Evolutionary conservation across 2,329 filamentous ascomycete genomes (phyloP).

Genomic region (Pseudocercospora fuligena): DNA sequence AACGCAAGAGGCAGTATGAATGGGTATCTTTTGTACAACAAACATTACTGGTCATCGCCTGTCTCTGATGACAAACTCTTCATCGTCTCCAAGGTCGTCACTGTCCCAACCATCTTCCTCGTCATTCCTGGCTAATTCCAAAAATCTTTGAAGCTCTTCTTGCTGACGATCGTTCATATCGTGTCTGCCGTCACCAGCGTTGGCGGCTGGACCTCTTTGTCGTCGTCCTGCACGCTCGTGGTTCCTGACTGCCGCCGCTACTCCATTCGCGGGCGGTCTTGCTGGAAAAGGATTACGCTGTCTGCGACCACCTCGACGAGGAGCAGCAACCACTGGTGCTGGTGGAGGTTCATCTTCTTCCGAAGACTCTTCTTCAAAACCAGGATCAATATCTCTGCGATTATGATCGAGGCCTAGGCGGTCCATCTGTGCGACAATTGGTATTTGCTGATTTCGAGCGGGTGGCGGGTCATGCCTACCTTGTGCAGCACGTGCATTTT

Average conservation of each 20-base stretch:
- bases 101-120: slow-evolving; percentile 65
- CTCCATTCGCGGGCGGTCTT: slow-evolving; percentile 24
- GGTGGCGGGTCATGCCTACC: slow-evolving; percentile 20
- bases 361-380: slow-evolving; percentile 7
- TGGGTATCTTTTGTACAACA: slow-evolving; percentile 15
- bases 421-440: slow-evolving; percentile 29
- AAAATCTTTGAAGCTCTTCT: slow-evolving; percentile 55
- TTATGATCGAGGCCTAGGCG: slow-evolving; percentile 26
- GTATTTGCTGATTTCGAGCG: slow-evolving; percentile 15
- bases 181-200: slow-evolving; percentile 21
- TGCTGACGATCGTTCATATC: slow-evolving; percentile 33
- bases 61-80: slow-evolving; percentile 34
- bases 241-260: slow-evolving; percentile 30
- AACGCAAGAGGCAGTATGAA: background rate
- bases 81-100: slow-evolving; percentile 57
- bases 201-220: slow-evolving; percentile 13
- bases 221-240: slow-evolving; percentile 25
- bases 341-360: background rate
- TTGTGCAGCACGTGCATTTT: slow-evolving; percentile 21
- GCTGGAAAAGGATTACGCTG: slow-evolving; percentile 35
- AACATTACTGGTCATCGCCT: slow-evolving; percentile 12
- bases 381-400: slow-evolving; percentile 12
- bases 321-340: slow-evolving; percentile 8
- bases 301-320: slow-evolving; percentile 22
- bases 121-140: slow-evolving; percentile 58